A percentile compares a stretch with the other conserved stretches of the same genome.
Evolutionary conservation across 495 filamentous ascomycete genomes (phyloP).

Genomic region (Podospora appendiculata): DNA sequence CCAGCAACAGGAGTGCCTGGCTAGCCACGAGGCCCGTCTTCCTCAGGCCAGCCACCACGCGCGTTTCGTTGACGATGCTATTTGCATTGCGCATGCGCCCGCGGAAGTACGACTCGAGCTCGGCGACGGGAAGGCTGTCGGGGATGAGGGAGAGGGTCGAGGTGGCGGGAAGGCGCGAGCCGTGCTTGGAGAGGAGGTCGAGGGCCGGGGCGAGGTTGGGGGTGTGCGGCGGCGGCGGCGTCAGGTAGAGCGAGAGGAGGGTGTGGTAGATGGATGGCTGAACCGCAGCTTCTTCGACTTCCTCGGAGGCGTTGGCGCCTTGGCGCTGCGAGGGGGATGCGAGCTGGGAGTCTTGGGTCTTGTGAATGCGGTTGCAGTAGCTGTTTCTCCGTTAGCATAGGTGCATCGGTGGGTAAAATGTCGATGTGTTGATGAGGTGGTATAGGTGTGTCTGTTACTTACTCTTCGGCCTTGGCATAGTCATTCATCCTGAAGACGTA

Average conservation of each 20-base stretch:
- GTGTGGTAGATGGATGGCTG: slow-evolving; percentile 79
- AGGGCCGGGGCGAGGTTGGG: slow-evolving; percentile 74
- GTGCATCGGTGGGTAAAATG: background rate
- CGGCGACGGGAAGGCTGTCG: slow-evolving; percentile 60
- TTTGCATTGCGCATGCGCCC: slow-evolving; percentile 86
- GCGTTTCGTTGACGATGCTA: slow-evolving; percentile 65
- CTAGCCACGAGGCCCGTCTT: slow-evolving; percentile 65
- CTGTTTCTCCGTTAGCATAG: slow-evolving; percentile 29
- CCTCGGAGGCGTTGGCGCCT: slow-evolving; percentile 29
- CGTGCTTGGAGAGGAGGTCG: slow-evolving; percentile 81
- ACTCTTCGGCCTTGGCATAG: slow-evolving; percentile 90
- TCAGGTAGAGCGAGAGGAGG: slow-evolving; percentile 82
- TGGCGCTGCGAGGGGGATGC: slow-evolving; percentile 28
- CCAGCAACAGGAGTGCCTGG: slow-evolving; percentile 63
- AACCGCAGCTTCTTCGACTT: slow-evolving; percentile 42
- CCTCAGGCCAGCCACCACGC: slow-evolving; percentile 64
- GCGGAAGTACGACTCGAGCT: slow-evolving; percentile 87
- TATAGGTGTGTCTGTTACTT: slow-evolving; percentile 17
- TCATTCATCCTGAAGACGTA: slow-evolving; percentile 92
- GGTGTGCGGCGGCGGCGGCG: slow-evolving; percentile 66
- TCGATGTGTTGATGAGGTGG: background rate
- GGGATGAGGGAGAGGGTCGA: slow-evolving; percentile 84
- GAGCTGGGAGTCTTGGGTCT: slow-evolving; percentile 38
- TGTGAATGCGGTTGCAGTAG: slow-evolving; percentile 82
- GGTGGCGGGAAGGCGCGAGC: slow-evolving; percentile 79